Conservation (phyloP, 2,329 filamentous ascomycete species). For the Alternaria conjuncta region DNA sequence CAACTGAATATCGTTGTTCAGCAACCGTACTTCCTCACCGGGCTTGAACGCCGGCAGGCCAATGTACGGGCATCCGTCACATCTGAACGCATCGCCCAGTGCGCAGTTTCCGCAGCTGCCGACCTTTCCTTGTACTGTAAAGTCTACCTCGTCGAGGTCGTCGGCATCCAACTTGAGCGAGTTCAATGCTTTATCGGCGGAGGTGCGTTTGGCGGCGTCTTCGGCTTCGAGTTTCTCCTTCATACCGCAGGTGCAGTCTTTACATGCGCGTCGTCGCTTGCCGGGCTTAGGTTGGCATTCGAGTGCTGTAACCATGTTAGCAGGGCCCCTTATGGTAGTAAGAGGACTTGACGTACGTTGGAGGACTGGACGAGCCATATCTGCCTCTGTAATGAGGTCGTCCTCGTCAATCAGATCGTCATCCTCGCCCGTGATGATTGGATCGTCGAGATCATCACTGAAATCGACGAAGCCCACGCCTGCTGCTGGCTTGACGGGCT, state of each 20-base stretch:
- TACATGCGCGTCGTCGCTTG: conserved; percentile 91
- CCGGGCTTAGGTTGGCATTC: conserved; percentile 87
- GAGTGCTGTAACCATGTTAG: conserved; percentile 62
- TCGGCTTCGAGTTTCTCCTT: conserved; percentile 86
- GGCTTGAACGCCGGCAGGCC: conserved; percentile 96
- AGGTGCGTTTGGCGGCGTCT: conserved; percentile 71
- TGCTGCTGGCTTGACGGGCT: conserved; percentile 40
- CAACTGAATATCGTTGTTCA: conserved; percentile 86
- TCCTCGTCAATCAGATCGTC: conserved; percentile 94
- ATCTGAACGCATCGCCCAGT: conserved; percentile 79
- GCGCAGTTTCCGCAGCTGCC: conserved; percentile 95
- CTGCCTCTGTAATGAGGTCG: conserved; percentile 81
- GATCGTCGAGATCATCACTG: conserved; percentile 66
- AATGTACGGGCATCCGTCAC: conserved; percentile 78
- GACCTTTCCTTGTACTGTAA: conserved; percentile 96
- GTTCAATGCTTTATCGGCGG: conserved; percentile 69
- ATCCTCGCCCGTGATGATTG: conserved; percentile 64
- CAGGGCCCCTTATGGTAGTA: neutral
- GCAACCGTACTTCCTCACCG: conserved; percentile 86
- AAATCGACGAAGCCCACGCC: conserved; percentile 64
- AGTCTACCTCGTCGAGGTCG: conserved; percentile 89
- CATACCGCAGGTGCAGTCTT: conserved; percentile 96
- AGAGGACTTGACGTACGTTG: conserved; percentile 70
- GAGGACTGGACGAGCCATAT: conserved; percentile 76
- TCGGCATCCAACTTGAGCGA: conserved; percentile 74